phyloP scores from a whole-genome alignment of 1,284 basidiomycete species.

The Laetiporus sulphureus region DNA sequence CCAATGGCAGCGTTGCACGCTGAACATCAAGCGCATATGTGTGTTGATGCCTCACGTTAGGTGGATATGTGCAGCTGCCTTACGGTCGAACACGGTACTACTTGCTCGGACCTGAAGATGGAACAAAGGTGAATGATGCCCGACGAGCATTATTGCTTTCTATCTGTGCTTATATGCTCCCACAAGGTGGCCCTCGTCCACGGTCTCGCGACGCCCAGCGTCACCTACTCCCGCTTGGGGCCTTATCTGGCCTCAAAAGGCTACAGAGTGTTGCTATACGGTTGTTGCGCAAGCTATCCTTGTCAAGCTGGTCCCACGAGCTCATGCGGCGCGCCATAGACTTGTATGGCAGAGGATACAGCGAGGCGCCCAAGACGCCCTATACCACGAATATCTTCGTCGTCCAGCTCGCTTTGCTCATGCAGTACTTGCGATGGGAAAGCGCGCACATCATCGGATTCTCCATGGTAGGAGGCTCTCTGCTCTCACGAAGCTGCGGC shows the following conservation, averaged over 20 bases:
- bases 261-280: constrained; percentile 68
- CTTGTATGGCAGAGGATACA: constrained; percentile 75
- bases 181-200: constrained; percentile 71
- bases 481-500: not conserved
- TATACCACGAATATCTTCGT: constrained; percentile 58
- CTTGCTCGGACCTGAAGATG: constrained; percentile 66
- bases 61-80: constrained; percentile 21
- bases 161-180: not conserved
- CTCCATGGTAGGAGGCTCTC: constrained; percentile 54
- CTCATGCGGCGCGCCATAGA: constrained; percentile 33
- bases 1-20: constrained; percentile 16
- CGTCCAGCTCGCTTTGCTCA: constrained; percentile 67
- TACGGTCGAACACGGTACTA: constrained; percentile 52
- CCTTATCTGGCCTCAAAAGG: constrained; percentile 52
- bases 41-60: constrained; percentile 6
- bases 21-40: not conserved
- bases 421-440: constrained; percentile 71
- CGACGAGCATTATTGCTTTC: not conserved
- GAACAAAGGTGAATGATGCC: constrained; percentile 45
- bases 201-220: constrained; percentile 63
- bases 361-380: constrained; percentile 58
- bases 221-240: constrained; percentile 67
- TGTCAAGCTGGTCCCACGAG: not conserved
- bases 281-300: constrained; percentile 25
- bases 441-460: constrained; percentile 58